Percentiles rank a stretch among this genome's conserved stretches.
Evolutionary conservation across 371 early-diverging fungal genomes (phyloP).

Genomic region (Rhizopus stolonifer): DNA sequence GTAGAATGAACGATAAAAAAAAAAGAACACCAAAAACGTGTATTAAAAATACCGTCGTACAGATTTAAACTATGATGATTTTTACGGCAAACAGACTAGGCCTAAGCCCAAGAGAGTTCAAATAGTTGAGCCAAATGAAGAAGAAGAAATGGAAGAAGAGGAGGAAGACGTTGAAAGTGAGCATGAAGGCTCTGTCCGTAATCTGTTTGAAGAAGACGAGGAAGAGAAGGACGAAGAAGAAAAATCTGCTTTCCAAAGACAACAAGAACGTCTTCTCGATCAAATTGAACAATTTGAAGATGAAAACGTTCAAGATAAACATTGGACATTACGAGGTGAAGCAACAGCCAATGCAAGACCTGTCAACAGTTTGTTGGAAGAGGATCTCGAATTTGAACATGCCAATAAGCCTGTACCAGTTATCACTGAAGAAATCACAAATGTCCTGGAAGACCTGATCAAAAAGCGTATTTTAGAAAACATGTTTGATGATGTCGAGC

Average conservation of each 20-base stretch:
- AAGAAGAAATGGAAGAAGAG: slow-evolving; percentile 43
- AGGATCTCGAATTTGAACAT: slow-evolving; percentile 91
- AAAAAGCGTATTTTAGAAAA: slow-evolving; percentile 83
- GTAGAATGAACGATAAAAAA: slow-evolving; percentile 2
- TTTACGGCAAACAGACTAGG: slow-evolving; percentile 45
- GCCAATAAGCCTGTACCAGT: slow-evolving; percentile 92
- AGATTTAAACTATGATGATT: slow-evolving; percentile 56
- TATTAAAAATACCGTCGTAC: not conserved
- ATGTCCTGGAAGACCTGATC: slow-evolving; percentile 90
- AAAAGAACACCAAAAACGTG: not conserved
- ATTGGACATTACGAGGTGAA: slow-evolving; percentile 91
- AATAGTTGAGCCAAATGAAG: slow-evolving; percentile 31
- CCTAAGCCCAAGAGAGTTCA: slow-evolving; percentile 17
- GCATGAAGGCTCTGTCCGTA: slow-evolving; percentile 39
- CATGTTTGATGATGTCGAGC: slow-evolving; percentile 90
- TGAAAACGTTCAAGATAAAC: slow-evolving; percentile 79
- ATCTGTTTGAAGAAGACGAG: slow-evolving; percentile 58
- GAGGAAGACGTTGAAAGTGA: slow-evolving; percentile 38
- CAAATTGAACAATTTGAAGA: slow-evolving; percentile 82
- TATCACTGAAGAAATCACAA: slow-evolving; percentile 88
- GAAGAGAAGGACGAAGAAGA: slow-evolving; percentile 33
- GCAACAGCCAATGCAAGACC: slow-evolving; percentile 78
- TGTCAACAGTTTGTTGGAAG: slow-evolving; percentile 89
- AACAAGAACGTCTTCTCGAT: slow-evolving; percentile 52
- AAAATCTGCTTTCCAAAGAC: slow-evolving; percentile 73